Conservation (phyloP, 768 basidiomycete genomes). For the Tricholoma terreum region DNA sequence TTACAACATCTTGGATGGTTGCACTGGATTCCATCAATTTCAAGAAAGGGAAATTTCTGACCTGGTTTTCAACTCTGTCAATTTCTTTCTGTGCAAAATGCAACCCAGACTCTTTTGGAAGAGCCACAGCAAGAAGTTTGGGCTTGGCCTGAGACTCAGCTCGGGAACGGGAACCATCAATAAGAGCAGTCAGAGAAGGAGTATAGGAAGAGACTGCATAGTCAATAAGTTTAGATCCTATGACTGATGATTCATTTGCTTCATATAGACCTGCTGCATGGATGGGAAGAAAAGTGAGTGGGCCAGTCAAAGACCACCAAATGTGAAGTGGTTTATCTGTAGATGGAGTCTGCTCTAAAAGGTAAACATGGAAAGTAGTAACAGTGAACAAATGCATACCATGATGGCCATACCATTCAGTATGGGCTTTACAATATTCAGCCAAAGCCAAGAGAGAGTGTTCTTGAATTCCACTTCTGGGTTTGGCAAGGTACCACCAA, state of each 20-base stretch:
- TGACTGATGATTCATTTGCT: too few relatives aligned
- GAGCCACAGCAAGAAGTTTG: not conserved
- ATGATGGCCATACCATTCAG: constrained; percentile 12
- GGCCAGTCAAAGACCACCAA: too few relatives aligned
- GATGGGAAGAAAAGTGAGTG: too few relatives aligned
- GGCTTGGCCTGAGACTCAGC: not conserved
- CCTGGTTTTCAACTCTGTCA: constrained; percentile 1
- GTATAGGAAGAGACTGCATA: constrained; percentile 20
- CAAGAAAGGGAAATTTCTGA: not conserved
- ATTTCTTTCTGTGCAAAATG: not conserved
- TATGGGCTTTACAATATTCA: constrained; percentile 18
- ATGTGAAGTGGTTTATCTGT: too few relatives aligned
- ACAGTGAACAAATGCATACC: not conserved
- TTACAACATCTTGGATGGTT: constrained; percentile 8
- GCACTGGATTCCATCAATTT: not conserved
- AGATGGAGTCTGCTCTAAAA: too few relatives aligned
- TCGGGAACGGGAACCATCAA: not conserved
- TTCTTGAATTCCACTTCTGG: too few relatives aligned
- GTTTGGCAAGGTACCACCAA: not conserved
- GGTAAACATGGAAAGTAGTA: too few relatives aligned
- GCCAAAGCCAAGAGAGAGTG: constrained; percentile 17
- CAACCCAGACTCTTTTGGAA: not conserved
- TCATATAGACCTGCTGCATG: too few relatives aligned
- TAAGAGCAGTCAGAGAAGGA: constrained; percentile 14
- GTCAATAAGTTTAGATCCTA: too few relatives aligned